A percentile compares a stretch with the other conserved stretches of the same genome.
These are phyloP conservation scores for Candida peoriensis DNA, from an alignment of 805 yeast genomes.

Conservation along the genomic window DNA sequence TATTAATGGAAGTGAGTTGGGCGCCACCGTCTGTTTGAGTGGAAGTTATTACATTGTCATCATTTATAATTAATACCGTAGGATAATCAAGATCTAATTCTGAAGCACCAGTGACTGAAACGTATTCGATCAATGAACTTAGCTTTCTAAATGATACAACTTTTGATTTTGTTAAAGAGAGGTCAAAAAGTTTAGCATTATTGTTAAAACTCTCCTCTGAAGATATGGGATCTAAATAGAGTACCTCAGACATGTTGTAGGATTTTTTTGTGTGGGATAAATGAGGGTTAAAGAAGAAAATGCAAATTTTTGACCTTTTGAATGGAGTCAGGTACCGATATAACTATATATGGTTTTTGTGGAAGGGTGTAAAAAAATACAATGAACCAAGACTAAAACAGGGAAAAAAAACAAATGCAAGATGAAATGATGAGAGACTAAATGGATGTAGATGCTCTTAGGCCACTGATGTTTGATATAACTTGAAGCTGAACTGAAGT, in stretches of 20 bases:
- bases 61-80: constrained; percentile 20
- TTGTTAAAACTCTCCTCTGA: constrained; percentile 7
- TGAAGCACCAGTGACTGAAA: constrained; percentile 20
- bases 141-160: constrained; percentile 14
- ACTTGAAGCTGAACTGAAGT: too few species aligned
- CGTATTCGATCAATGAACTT: constrained; percentile 10
- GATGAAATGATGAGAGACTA: too few species aligned
- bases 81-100: constrained; percentile 25
- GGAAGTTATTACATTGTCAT: constrained; percentile 1
- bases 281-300: too few species aligned
- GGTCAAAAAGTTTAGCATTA: constrained; percentile 12
- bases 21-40: background rate
- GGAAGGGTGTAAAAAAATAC: too few species aligned
- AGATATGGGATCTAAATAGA: constrained; percentile 16
- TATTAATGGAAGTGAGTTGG: constrained; percentile 6
- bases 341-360: too few species aligned
- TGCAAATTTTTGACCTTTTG: too few species aligned
- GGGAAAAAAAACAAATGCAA: too few species aligned
- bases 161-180: constrained; percentile 5
- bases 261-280: background rate
- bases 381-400: too few species aligned
- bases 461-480: too few species aligned
- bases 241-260: constrained; percentile 21
- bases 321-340: too few species aligned
- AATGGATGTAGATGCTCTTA: too few species aligned